Conservation (phyloP, 116 monocot species). For the Posidonia oceanica region DNA sequence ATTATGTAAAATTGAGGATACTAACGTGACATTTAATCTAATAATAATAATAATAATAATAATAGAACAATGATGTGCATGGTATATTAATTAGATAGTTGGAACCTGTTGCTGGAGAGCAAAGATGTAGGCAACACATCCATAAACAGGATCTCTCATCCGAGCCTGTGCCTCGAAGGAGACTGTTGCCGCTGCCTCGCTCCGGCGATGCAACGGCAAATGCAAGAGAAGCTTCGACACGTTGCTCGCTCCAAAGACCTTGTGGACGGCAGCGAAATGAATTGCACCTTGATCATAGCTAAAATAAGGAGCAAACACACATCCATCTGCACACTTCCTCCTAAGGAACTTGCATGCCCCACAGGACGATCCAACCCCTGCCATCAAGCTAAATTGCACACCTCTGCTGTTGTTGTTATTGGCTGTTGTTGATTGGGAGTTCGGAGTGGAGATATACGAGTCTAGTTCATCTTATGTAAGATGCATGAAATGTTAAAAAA, state of each 20-base stretch:
- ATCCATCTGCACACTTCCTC: conserved; percentile 18
- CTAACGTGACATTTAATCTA: neutral
- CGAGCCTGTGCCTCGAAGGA: conserved; percentile 24
- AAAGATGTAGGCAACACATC: conserved; percentile 23
- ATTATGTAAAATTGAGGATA: neutral
- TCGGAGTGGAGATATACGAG: too few species aligned
- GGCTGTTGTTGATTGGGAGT: too few species aligned
- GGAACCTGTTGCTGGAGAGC: conserved; percentile 25
- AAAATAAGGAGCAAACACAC: conserved; percentile 29
- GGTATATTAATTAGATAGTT: neutral
- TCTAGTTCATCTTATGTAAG: neutral
- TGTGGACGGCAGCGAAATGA: conserved; percentile 36
- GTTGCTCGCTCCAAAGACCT: conserved; percentile 57
- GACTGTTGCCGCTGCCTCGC: conserved; percentile 21
- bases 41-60: neutral
- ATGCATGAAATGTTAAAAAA: too few species aligned
- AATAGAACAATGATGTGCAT: neutral
- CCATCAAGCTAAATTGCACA: neutral
- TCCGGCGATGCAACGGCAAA: conserved; percentile 14
- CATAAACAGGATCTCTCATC: conserved; percentile 21
- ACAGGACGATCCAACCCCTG: conserved; percentile 11
- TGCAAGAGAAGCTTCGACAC: conserved; percentile 29
- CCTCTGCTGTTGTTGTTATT: neutral
- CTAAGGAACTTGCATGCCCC: conserved; percentile 28
- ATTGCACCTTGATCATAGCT: conserved; percentile 23